phyloP scores from a whole-genome alignment of 257 asterid species.

The Solanum ossicruentum region DNA sequence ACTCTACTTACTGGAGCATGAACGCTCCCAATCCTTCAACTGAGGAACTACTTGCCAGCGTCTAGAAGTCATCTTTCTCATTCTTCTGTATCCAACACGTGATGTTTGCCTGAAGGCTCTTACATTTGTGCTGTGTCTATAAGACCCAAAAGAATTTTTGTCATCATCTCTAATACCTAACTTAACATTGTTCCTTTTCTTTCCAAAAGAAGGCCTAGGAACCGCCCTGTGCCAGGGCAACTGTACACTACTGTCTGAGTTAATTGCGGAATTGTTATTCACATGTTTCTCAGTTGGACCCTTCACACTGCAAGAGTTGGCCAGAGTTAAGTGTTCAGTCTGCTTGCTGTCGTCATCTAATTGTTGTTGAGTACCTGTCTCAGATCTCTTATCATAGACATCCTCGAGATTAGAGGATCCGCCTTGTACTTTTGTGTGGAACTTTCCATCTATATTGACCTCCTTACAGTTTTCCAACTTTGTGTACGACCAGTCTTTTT shows the following conservation, averaged over 20 bases:
- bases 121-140: slow-evolving; percentile 43
- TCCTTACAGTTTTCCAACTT: slow-evolving; percentile 22
- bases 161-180: slow-evolving; percentile 96
- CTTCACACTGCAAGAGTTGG: slow-evolving; percentile 45
- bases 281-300: slow-evolving; percentile 34
- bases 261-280: slow-evolving; percentile 42
- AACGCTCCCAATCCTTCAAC: slow-evolving; percentile 44
- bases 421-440: slow-evolving; percentile 9
- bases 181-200: slow-evolving; percentile 63
- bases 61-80: slow-evolving; percentile 58
- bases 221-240: slow-evolving; percentile 61
- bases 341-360: slow-evolving; percentile 17
- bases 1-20: slow-evolving; percentile 42
- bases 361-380: slow-evolving; percentile 19
- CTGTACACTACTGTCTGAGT: slow-evolving; percentile 78
- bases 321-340: slow-evolving; percentile 27
- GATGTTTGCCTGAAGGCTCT: slow-evolving; percentile 58
- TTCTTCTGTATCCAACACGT: slow-evolving; percentile 42
- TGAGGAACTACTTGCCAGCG: slow-evolving; percentile 66
- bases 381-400: slow-evolving; percentile 15
- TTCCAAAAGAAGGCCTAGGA: slow-evolving; percentile 40
- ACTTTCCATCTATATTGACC: slow-evolving; percentile 12
- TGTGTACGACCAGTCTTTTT: slow-evolving; percentile 30
- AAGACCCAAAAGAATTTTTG: slow-evolving; percentile 79
- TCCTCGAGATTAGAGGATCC: slow-evolving; percentile 11